Percentiles rank a stretch among this genome's conserved stretches.
Evolutionary conservation across 257 asterid species (phyloP).

Genomic region (Primulina huaijiensis): DNA sequence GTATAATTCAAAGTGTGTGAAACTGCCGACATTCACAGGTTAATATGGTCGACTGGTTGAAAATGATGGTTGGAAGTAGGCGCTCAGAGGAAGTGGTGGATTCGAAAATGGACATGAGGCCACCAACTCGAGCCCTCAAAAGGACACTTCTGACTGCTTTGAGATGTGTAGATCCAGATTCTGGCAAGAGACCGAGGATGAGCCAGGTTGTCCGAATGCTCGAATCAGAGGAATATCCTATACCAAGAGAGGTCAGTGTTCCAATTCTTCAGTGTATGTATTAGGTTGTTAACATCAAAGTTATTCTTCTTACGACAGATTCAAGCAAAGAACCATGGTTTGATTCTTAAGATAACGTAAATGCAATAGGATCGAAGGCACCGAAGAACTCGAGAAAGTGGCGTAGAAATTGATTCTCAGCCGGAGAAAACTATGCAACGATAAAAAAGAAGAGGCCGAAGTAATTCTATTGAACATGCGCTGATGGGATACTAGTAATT

Average conservation of each 20-base stretch:
- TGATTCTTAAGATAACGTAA: background rate
- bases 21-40: conserved; percentile 12
- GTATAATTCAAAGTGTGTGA: background rate
- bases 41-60: conserved; percentile 15
- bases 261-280: background rate
- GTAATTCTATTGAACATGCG: background rate
- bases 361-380: conserved; percentile 17
- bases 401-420: conserved; percentile 10
- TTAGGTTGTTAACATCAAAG: background rate
- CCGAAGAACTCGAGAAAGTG: conserved; percentile 10
- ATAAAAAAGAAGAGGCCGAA: background rate
- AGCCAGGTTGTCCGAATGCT: conserved; percentile 26
- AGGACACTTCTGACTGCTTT: conserved; percentile 21
- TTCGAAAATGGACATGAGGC: conserved; percentile 11
- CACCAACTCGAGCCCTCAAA: conserved; percentile 20
- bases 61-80: conserved; percentile 21
- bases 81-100: conserved; percentile 23
- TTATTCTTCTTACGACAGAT: background rate
- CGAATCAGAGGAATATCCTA: conserved; percentile 22
- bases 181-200: conserved; percentile 23
- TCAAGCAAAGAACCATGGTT: background rate
- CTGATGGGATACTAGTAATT: background rate
- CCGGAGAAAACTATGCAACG: background rate
- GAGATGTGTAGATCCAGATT: conserved; percentile 22
- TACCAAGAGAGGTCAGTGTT: conserved; percentile 22